These are phyloP conservation scores for Plectosphaerella sp. DNA, from an alignment of 2,329 filamentous ascomycete genomes.

Conservation along the genomic window DNA sequence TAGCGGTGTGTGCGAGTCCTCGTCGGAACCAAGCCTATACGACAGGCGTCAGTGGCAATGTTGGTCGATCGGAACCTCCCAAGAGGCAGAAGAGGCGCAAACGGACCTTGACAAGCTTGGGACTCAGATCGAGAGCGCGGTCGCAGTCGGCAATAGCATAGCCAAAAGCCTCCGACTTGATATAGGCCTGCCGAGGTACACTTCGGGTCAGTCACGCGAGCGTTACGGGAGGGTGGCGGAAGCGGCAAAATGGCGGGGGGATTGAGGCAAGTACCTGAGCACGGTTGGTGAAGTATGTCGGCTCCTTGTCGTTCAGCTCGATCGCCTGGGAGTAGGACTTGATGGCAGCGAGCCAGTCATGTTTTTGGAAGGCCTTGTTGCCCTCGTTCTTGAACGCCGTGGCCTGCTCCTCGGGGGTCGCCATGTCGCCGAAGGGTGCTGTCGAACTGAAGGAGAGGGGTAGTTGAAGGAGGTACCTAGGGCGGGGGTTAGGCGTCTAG, in stretches of 20 bases:
- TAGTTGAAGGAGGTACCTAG: background rate
- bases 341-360: constrained; percentile 81
- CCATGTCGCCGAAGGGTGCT: constrained; percentile 24
- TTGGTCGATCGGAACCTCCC: background rate
- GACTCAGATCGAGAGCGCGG: constrained; percentile 85
- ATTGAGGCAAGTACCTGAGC: constrained; percentile 66
- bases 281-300: constrained; percentile 89
- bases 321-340: constrained; percentile 87
- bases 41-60: constrained; percentile 10
- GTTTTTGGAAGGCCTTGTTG: constrained; percentile 84
- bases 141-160: constrained; percentile 88
- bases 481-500: too few relatives aligned
- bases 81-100: background rate
- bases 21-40: constrained; percentile 85
- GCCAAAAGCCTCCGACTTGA: constrained; percentile 93
- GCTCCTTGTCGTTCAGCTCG: constrained; percentile 73
- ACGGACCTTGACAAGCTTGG: constrained; percentile 79
- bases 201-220: constrained; percentile 43
- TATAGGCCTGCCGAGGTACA: constrained; percentile 62
- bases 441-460: constrained; percentile 6
- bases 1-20: constrained; percentile 87
- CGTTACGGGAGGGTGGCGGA: constrained; percentile 8
- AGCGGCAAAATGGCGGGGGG: background rate
- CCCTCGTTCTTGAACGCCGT: constrained; percentile 86
- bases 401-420: constrained; percentile 58